Conservation (phyloP, 2,329 filamentous ascomycete genomes). For the Penicillium sp. region DNA sequence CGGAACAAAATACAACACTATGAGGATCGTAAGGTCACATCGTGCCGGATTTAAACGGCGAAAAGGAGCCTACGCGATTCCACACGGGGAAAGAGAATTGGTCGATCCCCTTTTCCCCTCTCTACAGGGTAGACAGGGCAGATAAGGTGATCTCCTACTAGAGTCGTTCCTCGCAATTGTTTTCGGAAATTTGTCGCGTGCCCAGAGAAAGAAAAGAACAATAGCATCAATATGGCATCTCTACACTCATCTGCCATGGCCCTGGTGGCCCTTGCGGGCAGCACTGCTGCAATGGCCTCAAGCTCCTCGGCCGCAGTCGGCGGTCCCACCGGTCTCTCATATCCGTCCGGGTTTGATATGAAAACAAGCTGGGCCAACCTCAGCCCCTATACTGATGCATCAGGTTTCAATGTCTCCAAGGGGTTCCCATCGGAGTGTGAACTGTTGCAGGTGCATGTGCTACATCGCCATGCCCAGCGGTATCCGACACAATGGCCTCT, state of each 20-base stretch:
- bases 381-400: slow-evolving; percentile 26
- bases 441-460: slow-evolving; percentile 52
- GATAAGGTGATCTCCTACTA: neutral
- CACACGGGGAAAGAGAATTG: neutral
- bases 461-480: slow-evolving; percentile 56
- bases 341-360: slow-evolving; percentile 30
- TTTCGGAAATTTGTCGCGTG: neutral
- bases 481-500: slow-evolving; percentile 49
- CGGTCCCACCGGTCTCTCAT: slow-evolving; percentile 24
- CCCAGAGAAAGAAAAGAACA: neutral
- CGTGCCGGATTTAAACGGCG: neutral
- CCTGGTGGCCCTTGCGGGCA: slow-evolving; percentile 9
- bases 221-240: slow-evolving; percentile 1
- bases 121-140: neutral
- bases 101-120: neutral
- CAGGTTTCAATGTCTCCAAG: slow-evolving; percentile 21
- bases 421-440: slow-evolving; percentile 56
- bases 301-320: slow-evolving; percentile 7
- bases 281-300: slow-evolving; percentile 3
- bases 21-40: neutral
- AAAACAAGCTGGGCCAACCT: slow-evolving; percentile 30
- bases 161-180: neutral
- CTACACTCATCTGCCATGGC: neutral
- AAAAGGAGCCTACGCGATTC: neutral
- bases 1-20: neutral